phyloP scores from a whole-genome alignment of 495 filamentous ascomycete species.

The Tuber magnatum region DNA sequence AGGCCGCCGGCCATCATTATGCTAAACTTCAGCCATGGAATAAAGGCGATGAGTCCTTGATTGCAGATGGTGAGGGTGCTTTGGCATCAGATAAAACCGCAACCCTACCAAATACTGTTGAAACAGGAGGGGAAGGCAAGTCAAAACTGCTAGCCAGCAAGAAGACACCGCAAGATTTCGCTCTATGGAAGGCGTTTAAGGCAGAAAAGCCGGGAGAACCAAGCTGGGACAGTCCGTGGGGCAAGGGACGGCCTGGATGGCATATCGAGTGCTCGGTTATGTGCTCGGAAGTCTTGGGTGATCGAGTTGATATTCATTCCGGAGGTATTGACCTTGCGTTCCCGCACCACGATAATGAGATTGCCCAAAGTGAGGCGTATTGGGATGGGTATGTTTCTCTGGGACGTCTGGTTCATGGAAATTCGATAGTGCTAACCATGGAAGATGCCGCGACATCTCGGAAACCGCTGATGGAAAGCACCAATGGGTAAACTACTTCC shows the following conservation, averaged over 20 bases:
- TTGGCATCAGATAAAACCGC: constrained; percentile 46
- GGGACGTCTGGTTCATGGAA: not conserved
- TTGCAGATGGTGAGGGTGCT: constrained; percentile 85
- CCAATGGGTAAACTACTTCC: constrained; percentile 92
- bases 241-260: constrained; percentile 83
- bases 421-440: not conserved
- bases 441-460: constrained; percentile 40
- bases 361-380: constrained; percentile 90
- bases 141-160: constrained; percentile 17
- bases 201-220: constrained; percentile 86
- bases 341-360: constrained; percentile 93
- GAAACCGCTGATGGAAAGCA: constrained; percentile 44
- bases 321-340: constrained; percentile 91
- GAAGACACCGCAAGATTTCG: constrained; percentile 59
- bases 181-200: constrained; percentile 96
- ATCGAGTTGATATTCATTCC: constrained; percentile 82
- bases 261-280: constrained; percentile 98
- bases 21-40: constrained; percentile 82
- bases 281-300: constrained; percentile 77
- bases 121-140: constrained; percentile 43
- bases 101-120: constrained; percentile 50
- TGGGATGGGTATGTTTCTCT: constrained; percentile 44
- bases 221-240: constrained; percentile 80
- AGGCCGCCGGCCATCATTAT: constrained; percentile 73
- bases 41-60: constrained; percentile 68